Base-by-base conservation (phyloP, 2,329 filamentous ascomycete genomes). In the Microdochium nivale region DNA sequence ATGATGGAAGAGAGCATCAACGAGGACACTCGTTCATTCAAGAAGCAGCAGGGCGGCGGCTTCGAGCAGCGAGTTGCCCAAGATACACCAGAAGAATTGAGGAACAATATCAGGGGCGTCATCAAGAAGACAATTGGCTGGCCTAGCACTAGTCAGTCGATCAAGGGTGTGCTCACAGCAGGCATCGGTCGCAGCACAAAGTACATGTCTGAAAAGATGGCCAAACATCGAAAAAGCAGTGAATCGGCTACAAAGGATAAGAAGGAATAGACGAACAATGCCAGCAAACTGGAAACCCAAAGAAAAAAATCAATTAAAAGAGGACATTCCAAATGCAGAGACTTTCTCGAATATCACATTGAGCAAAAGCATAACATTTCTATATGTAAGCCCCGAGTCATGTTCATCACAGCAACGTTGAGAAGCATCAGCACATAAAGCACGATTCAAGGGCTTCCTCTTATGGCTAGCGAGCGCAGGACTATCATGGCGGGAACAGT, bases 51-150 rank as follows among this genome's bases (percentile, higher is more conserved):
- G 59, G 92, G 88, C 11, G 89, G 90, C 47, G 80, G 81, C 1
- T 97, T 99, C 58, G 94, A 99, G 69, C 83, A 80, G 60, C 81
- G 90, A 21, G 94, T 99, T 59, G 90, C 87, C 0, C 74, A 76
- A 47, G 86, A 87, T 52, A 79, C 86, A 37, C 68, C 80, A 0
- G 74, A 77, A 21, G 81, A 87, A 58, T 73, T 97, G n/a, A 77
- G 78, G 43, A 73, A 80, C 25, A 84, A 86, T 58, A 82, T 97
- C 19, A 80, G 84, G 32, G 76, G 78, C 35, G 87, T 90, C 40
- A 91, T 99, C 62, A 86, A 84, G 63, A 87, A 87, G 65, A 97
- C 95, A 0, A 89, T 97, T 60, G 81, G 83, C 52, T 97, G 94
- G 94, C 91, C 94, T 1, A 94, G 90, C 61, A 90, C 88, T 2